These are phyloP conservation scores for Pythium rishiriense DNA, from an alignment of 352 stramenopile genomes.

Conservation along the genomic window DNA sequence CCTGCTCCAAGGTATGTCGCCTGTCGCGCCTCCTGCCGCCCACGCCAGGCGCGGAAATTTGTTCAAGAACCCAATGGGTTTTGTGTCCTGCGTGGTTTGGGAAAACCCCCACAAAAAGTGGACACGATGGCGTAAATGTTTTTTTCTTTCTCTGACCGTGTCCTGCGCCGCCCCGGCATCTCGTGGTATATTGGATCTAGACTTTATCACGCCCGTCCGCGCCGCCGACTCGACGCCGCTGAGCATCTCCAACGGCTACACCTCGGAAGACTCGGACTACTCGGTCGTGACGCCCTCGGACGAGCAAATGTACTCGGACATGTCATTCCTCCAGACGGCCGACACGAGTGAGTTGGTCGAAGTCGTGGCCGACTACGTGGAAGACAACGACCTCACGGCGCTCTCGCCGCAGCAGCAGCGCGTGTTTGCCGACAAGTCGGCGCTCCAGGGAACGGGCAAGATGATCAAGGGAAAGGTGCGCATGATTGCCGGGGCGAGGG, in stretches of 20 bases:
- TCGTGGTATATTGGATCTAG: slow-evolving; percentile 6
- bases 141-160: slow-evolving; percentile 4
- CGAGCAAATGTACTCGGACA: slow-evolving; percentile 76
- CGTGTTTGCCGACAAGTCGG: slow-evolving; percentile 41
- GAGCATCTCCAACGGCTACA: slow-evolving; percentile 75
- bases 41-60: background rate
- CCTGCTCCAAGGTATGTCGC: slow-evolving; percentile 57
- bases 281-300: slow-evolving; percentile 63
- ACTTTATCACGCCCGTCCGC: slow-evolving; percentile 22
- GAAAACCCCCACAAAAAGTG: slow-evolving; percentile 29
- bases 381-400: slow-evolving; percentile 45
- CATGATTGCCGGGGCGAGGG: too few relatives aligned
- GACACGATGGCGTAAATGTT: slow-evolving; percentile 20
- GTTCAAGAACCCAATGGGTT: background rate
- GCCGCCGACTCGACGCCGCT: slow-evolving; percentile 46
- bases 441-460: slow-evolving; percentile 37
- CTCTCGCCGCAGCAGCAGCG: slow-evolving; percentile 46
- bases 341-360: slow-evolving; percentile 67
- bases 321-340: slow-evolving; percentile 62
- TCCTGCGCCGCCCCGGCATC: too few relatives aligned
- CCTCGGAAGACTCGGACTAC: slow-evolving; percentile 84
- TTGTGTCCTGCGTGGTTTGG: slow-evolving; percentile 8
- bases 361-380: slow-evolving; percentile 52
- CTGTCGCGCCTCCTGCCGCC: background rate
- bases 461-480: slow-evolving; percentile 80